A percentile compares a stretch with the other conserved stretches of the same genome.
These are phyloP conservation scores for Bipolaris cookei DNA, from an alignment of 2,329 filamentous ascomycete genomes.

Conservation along the genomic window DNA sequence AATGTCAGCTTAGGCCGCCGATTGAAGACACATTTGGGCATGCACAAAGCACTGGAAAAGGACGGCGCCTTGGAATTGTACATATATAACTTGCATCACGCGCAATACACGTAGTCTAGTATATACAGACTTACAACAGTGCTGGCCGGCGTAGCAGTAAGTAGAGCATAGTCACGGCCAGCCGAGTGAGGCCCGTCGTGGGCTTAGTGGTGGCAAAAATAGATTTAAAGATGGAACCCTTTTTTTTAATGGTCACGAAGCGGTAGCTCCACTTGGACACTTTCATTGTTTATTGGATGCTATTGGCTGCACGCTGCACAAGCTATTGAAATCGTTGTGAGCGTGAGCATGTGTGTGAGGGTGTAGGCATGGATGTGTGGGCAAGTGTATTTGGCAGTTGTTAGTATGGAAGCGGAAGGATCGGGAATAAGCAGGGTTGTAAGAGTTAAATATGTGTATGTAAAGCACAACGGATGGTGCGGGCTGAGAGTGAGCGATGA, in stretches of 20 bases:
- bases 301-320: slow-evolving; percentile 17
- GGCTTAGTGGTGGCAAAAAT: slow-evolving; percentile 14
- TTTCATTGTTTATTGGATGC: neutral
- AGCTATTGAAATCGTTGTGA: slow-evolving; percentile 21
- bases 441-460: too few relatives aligned
- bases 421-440: too few relatives aligned
- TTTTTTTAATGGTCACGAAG: slow-evolving; percentile 8
- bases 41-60: neutral
- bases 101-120: neutral
- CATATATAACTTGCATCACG: too few relatives aligned
- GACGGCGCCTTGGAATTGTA: neutral
- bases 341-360: neutral
- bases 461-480: too few relatives aligned
- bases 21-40: neutral
- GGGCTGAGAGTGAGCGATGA: too few relatives aligned
- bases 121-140: neutral
- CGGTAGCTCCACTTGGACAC: slow-evolving; percentile 1
- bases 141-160: neutral
- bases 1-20: neutral
- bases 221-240: slow-evolving; percentile 15
- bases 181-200: neutral
- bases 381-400: too few relatives aligned
- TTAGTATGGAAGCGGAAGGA: too few relatives aligned
- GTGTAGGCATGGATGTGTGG: neutral
- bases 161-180: neutral